These are phyloP conservation scores for Chalciporus sp. DNA, from an alignment of 1,284 basidiomycete species.

Conservation along the genomic window DNA sequence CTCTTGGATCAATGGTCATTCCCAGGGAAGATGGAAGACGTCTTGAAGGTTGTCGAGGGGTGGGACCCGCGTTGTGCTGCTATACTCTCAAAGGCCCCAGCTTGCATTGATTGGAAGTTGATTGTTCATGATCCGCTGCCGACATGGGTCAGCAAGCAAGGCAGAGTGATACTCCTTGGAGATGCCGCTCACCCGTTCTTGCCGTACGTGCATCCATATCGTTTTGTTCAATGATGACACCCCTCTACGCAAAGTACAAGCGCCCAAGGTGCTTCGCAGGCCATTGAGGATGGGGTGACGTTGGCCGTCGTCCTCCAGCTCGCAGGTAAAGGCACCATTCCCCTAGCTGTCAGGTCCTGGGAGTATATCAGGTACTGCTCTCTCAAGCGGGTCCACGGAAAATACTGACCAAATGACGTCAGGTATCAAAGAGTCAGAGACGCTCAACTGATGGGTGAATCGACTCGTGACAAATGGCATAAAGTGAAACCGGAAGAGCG, in stretches of 20 bases:
- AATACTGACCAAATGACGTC: background rate
- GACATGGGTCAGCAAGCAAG: conserved; percentile 30
- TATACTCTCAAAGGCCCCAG: conserved; percentile 24
- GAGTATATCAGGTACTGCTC: background rate
- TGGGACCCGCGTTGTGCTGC: conserved; percentile 31
- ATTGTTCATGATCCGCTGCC: conserved; percentile 31
- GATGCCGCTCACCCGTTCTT: conserved; percentile 31
- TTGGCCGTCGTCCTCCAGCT: conserved; percentile 25
- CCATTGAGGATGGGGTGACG: conserved; percentile 33
- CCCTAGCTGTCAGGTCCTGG: background rate
- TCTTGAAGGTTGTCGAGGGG: conserved; percentile 23
- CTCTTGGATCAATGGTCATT: conserved; percentile 26
- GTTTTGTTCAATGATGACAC: background rate
- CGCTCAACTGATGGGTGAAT: conserved; percentile 25
- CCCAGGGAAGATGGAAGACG: conserved; percentile 24
- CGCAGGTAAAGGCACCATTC: conserved; percentile 15
- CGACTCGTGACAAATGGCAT: conserved; percentile 30
- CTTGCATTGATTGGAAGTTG: conserved; percentile 34
- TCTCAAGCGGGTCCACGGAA: background rate
- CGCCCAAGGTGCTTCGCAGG: conserved; percentile 23
- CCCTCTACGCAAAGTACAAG: conserved; percentile 22
- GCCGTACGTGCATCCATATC: conserved; percentile 14
- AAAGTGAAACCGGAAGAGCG: conserved; percentile 18
- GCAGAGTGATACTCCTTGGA: conserved; percentile 30
- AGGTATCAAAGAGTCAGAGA: conserved; percentile 24